Conservation (phyloP, 2,329 filamentous ascomycete genomes). For the Cladosporium sp. region DNA sequence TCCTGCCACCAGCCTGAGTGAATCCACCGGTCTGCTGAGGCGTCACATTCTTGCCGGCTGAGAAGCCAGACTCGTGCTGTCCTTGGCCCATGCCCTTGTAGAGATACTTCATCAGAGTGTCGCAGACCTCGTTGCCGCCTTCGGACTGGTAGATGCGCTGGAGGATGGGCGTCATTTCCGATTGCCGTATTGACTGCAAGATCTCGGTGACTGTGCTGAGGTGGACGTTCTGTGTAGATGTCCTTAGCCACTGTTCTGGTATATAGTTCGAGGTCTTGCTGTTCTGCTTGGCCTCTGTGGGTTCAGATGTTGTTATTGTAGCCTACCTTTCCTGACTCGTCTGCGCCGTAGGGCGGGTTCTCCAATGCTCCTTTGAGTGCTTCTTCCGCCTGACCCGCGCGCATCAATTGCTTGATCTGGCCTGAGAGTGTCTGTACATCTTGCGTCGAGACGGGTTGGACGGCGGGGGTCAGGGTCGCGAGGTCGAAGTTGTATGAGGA, state of each 20-base stretch:
- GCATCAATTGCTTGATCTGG: conserved; percentile 82
- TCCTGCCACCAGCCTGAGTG: conserved; percentile 61
- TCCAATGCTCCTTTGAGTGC: conserved; percentile 81
- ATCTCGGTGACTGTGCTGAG: conserved; percentile 87
- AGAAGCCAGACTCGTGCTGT: conserved; percentile 24
- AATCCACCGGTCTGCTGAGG: conserved; percentile 78
- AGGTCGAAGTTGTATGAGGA: conserved; percentile 89
- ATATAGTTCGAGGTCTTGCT: neutral
- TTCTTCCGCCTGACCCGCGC: conserved; percentile 82
- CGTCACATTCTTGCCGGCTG: conserved; percentile 44
- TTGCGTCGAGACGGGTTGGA: conserved; percentile 67
- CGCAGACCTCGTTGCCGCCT: conserved; percentile 78
- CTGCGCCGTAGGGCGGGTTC: conserved; percentile 68
- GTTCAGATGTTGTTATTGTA: neutral
- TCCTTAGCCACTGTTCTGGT: conserved; percentile 23
- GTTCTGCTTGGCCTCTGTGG: neutral
- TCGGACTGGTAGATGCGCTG: conserved; percentile 73
- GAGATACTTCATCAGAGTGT: conserved; percentile 97
- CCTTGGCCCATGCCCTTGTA: conserved; percentile 76
- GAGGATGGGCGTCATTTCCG: conserved; percentile 88
- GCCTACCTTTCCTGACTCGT: conserved; percentile 49
- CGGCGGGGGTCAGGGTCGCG: conserved; percentile 72
- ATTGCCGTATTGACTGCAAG: conserved; percentile 90
- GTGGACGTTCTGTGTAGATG: conserved; percentile 65
- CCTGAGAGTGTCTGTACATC: conserved; percentile 73